Evolutionary conservation across 139 green algal genomes (phyloP).

Genomic region (Picochlorum sp.): DNA sequence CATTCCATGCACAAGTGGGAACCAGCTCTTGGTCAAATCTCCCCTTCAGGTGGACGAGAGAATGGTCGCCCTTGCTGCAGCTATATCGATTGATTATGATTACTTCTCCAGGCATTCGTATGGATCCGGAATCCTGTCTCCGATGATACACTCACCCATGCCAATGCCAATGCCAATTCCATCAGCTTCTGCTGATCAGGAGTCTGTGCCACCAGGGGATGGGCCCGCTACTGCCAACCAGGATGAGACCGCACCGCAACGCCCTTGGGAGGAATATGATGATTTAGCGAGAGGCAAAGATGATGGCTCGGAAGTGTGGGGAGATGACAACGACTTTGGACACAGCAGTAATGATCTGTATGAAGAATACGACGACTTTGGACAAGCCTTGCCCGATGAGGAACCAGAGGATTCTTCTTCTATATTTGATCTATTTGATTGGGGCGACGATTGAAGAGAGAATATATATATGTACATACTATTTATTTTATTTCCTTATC

Average conservation of each 20-base stretch:
- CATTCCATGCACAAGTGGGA: constrained; percentile 57
- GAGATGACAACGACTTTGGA: constrained; percentile 1
- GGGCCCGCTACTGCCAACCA: background rate
- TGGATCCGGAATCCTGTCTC: constrained; percentile 24
- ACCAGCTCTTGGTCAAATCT: constrained; percentile 55
- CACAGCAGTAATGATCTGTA: background rate
- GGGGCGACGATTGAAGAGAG: constrained; percentile 1
- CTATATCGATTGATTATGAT: constrained; percentile 59
- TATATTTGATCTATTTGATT: constrained; percentile 4
- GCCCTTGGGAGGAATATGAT: background rate
- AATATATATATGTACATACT: constrained; percentile 7
- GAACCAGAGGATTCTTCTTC: background rate
- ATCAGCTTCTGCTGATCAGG: background rate
- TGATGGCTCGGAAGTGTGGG: constrained; percentile 8
- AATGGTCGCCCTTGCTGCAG: constrained; percentile 65
- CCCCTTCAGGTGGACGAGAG: constrained; percentile 49
- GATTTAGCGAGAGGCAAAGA: constrained; percentile 17
- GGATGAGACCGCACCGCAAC: background rate
- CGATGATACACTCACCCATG: constrained; percentile 23
- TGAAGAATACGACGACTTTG: no score
- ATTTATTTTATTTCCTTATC: background rate
- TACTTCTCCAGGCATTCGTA: constrained; percentile 55
- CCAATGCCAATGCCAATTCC: constrained; percentile 9
- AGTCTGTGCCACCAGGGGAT: background rate
- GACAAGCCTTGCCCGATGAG: no score